Base-by-base conservation (phyloP, 139 green algal genomes). In the Zygnema circumcarinatum region DNA sequence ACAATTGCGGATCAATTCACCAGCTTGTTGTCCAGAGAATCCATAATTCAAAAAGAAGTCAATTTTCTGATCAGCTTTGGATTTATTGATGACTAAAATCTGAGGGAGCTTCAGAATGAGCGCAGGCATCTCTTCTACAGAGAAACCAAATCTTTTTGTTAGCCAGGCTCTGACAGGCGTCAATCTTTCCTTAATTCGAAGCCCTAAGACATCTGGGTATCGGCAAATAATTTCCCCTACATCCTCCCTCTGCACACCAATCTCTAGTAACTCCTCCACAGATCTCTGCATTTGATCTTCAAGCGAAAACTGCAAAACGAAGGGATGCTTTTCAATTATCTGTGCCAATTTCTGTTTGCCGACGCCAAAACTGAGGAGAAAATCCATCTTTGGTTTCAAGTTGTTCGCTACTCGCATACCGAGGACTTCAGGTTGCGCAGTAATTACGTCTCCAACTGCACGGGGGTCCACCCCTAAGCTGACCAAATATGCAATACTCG, bases 401-500 rank as follows among this genome's bases (percentile, higher is more conserved):
- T 80, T 79, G 35, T 87, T 76, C 1, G 22, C 84, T 20, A 88
- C 75, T 33, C 52, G 32, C 84, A 87, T 89, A 33, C 35, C 47
- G 2, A 89, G 40, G 0, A 85, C 62, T 0, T 85, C 79, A 25
- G 84, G 84, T 25, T 36, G 1, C 52, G 53, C 20, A 31, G 81
- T 88, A n/a, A 89, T 1, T 35, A 89, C 83, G 1, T 36, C 31
- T 33, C 84, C 84, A 0, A 89, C 25, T 11, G 53, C 25, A 20
- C 36, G n/a, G 2, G 22, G 33, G 21, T 35, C 42, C 33, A 89
- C 84, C 29, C 84, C 84, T 0, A 89, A 1, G 1, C 84, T 86
- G 11, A 89, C 84, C 22, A 89, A 53, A 76, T 88, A 89, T 25
- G 39, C 42, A 73, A 85, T 41, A 36, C 39, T 53, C 2, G 84